Evolutionary conservation across 257 asterid species (phyloP).

Genomic region (Solanum dulcamara): DNA sequence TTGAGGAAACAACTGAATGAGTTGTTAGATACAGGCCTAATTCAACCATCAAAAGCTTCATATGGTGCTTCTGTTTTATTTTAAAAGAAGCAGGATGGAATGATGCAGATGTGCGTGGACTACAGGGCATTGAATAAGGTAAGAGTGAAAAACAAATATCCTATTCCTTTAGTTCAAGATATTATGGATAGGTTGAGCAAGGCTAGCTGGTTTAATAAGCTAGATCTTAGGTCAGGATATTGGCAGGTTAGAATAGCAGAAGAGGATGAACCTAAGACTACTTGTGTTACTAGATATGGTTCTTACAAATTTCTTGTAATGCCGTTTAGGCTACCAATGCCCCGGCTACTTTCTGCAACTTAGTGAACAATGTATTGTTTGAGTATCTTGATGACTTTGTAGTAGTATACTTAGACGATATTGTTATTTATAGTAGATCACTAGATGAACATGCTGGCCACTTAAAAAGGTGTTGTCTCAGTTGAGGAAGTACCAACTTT

Average conservation of each 20-base stretch:
- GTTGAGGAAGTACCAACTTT: not conserved
- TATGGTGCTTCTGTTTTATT: too few species aligned
- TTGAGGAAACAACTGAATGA: too few species aligned
- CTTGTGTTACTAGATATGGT: not conserved
- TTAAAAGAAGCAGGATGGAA: too few species aligned
- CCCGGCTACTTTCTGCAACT: not conserved
- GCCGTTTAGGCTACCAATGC: not conserved
- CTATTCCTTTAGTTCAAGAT: not conserved
- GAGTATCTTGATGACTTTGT: too few species aligned
- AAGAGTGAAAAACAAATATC: not conserved
- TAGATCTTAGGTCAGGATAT: not conserved
- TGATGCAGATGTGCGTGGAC: not conserved
- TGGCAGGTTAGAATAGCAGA: not conserved
- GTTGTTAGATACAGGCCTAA: not conserved
- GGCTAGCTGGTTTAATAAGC: not conserved
- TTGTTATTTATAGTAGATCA: not conserved
- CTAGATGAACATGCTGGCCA: not conserved
- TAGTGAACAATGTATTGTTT: not conserved
- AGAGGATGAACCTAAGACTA: too few species aligned
- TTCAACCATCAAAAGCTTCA: too few species aligned
- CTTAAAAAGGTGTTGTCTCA: too few species aligned
- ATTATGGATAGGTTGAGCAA: not conserved
- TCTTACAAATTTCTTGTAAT: not conserved
- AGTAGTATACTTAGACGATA: too few species aligned
- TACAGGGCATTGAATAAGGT: not conserved